Evolutionary conservation across 1,139 yeast species (phyloP).

Genomic region (Ogataea hybrid): DNA sequence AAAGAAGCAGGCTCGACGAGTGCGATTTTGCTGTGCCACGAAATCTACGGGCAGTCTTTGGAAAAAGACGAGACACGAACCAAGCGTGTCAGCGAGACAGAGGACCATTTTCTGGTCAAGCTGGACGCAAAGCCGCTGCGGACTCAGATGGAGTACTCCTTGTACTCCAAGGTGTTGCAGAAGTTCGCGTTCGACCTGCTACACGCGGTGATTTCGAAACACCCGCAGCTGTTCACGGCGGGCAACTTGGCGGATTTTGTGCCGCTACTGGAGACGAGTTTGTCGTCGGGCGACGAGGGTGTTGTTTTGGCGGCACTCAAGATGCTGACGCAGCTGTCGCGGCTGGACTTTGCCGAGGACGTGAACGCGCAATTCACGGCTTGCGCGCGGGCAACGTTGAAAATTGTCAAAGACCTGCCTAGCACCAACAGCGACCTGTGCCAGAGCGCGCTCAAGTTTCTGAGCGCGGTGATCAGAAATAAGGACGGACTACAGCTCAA

Average conservation of each 20-base stretch:
- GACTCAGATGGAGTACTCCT: slow-evolving; percentile 49
- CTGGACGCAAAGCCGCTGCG: slow-evolving; percentile 57
- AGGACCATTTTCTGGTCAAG: slow-evolving; percentile 62
- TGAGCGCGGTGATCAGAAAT: slow-evolving; percentile 72
- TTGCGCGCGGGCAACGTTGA: slow-evolving; percentile 63
- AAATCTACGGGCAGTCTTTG: slow-evolving; percentile 59
- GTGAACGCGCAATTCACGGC: slow-evolving; percentile 51
- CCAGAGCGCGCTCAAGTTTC: slow-evolving; percentile 73
- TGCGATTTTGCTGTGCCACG: slow-evolving; percentile 70
- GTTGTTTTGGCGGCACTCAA: slow-evolving; percentile 68
- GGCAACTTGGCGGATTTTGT: slow-evolving; percentile 69
- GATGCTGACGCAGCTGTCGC: slow-evolving; percentile 58
- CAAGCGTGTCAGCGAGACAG: slow-evolving; percentile 32
- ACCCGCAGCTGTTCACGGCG: slow-evolving; percentile 54
- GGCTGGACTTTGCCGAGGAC: slow-evolving; percentile 60
- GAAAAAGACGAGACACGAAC: slow-evolving; percentile 23
- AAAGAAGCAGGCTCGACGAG: slow-evolving; percentile 56
- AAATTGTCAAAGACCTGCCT: slow-evolving; percentile 71
- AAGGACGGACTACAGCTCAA: slow-evolving; percentile 64
- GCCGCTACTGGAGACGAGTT: slow-evolving; percentile 62
- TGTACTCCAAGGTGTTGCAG: slow-evolving; percentile 60
- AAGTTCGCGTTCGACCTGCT: slow-evolving; percentile 77
- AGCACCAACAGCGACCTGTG: slow-evolving; percentile 78
- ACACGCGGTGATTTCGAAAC: slow-evolving; percentile 66
- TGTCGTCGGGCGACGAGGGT: slow-evolving; percentile 68